Conservation (phyloP, 805 yeast genomes). For the Metschnikowia aberdeeniae region DNA sequence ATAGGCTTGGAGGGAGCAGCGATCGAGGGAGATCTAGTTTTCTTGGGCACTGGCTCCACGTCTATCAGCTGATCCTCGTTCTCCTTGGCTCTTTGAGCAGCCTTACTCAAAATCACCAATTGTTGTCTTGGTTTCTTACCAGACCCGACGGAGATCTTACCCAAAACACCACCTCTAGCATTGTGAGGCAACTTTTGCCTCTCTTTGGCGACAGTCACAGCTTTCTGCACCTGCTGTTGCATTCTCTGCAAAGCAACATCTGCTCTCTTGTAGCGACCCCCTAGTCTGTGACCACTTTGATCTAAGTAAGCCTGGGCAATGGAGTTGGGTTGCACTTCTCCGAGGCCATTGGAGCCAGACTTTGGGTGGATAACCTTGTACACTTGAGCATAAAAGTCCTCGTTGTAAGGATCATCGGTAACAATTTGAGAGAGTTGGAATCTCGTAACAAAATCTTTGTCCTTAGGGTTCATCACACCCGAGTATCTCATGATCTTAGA, state of each 20-base stretch:
- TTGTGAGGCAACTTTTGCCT: constrained; percentile 65
- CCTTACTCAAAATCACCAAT: constrained; percentile 57
- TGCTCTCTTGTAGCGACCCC: constrained; percentile 79
- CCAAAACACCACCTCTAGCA: constrained; percentile 81
- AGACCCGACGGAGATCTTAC: constrained; percentile 73
- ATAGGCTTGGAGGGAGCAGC: constrained; percentile 30
- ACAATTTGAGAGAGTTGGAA: constrained; percentile 94
- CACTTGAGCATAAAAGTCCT: constrained; percentile 94
- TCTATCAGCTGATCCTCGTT: constrained; percentile 21
- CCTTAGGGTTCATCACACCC: constrained; percentile 96
- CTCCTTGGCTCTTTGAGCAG: constrained; percentile 38
- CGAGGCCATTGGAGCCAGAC: constrained; percentile 12
- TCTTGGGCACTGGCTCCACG: constrained; percentile 16
- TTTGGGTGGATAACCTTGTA: constrained; percentile 57
- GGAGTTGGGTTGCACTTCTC: constrained; percentile 51
- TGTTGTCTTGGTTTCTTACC: constrained; percentile 88
- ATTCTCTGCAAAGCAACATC: constrained; percentile 92
- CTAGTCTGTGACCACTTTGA: constrained; percentile 85
- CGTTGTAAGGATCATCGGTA: constrained; percentile 94
- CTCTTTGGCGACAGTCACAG: constrained; percentile 92
- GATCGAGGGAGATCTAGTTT: constrained; percentile 27
- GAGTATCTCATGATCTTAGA: constrained; percentile 73
- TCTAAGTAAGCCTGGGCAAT: constrained; percentile 90
- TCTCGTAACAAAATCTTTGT: constrained; percentile 91
- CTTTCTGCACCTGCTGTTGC: constrained; percentile 97